Conservation (phyloP, 495 filamentous ascomycete species). For the Penicillium roqueforti region DNA sequence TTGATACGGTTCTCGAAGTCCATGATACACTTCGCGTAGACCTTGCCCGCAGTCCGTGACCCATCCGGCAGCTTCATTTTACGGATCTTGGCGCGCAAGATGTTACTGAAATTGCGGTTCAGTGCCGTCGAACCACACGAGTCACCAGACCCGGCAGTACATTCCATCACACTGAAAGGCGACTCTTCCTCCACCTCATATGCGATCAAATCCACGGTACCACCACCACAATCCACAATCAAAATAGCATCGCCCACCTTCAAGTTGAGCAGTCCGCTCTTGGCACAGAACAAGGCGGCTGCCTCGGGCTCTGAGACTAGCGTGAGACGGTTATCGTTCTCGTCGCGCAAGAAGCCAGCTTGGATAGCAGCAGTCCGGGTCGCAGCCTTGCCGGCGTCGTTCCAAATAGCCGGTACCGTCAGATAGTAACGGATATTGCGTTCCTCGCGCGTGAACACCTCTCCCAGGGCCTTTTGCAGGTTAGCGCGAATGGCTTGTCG, state of each 20-base stretch:
- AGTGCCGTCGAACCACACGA: constrained; percentile 74
- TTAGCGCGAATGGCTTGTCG: constrained; percentile 73
- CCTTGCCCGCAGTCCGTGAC: constrained; percentile 68
- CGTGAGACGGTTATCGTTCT: constrained; percentile 72
- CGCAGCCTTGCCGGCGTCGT: constrained; percentile 75
- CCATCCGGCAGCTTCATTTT: constrained; percentile 83
- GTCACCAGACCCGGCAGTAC: constrained; percentile 73
- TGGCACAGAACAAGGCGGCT: constrained; percentile 74
- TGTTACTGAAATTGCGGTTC: constrained; percentile 79
- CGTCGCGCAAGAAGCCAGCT: constrained; percentile 70
- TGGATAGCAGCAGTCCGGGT: constrained; percentile 74
- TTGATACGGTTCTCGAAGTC: constrained; percentile 83
- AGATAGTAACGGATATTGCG: constrained; percentile 74
- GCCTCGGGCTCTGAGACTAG: constrained; percentile 75
- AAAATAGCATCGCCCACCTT: constrained; percentile 73
- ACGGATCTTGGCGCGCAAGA: constrained; percentile 72
- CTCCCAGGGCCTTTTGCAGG: constrained; percentile 69
- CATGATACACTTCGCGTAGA: constrained; percentile 82
- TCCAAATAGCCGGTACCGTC: constrained; percentile 77
- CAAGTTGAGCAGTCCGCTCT: constrained; percentile 70
- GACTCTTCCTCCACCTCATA: constrained; percentile 78
- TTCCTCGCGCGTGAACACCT: constrained; percentile 74
- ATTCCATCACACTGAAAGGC: constrained; percentile 73
- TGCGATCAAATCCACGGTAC: constrained; percentile 76
- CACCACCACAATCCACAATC: constrained; percentile 77